Conservation (phyloP, 768 basidiomycete genomes). For the Suillus spraguei region DNA sequence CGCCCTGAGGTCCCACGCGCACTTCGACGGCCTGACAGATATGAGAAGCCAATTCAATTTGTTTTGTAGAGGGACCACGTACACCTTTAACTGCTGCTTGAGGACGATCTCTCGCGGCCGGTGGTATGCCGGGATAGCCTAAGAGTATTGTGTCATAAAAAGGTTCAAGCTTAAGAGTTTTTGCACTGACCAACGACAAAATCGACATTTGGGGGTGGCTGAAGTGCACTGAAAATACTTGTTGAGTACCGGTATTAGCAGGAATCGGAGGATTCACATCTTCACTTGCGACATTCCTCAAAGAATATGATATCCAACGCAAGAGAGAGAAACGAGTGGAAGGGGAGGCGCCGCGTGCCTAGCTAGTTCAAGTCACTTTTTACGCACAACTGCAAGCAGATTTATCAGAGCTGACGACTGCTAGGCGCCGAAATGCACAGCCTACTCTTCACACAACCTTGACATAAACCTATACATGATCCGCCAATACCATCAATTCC, state of each 20-base stretch:
- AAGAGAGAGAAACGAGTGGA: conserved; percentile 12
- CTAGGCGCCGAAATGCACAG: conserved; percentile 16
- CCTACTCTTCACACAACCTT: conserved; percentile 10
- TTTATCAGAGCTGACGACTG: not conserved
- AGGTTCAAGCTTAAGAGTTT: conserved; percentile 4
- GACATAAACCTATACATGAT: conserved; percentile 2
- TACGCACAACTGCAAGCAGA: not conserved
- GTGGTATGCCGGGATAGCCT: conserved; percentile 90
- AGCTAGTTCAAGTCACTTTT: conserved; percentile 11
- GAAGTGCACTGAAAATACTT: conserved; percentile 58
- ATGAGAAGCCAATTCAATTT: conserved; percentile 12
- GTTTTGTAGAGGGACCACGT: conserved; percentile 35
- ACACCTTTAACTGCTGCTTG: conserved; percentile 88
- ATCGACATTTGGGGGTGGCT: conserved; percentile 87
- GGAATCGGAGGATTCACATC: conserved; percentile 38
- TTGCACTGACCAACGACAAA: conserved; percentile 72
- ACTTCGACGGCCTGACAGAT: conserved; percentile 77
- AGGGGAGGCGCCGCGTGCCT: conserved; percentile 15
- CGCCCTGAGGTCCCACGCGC: conserved; percentile 68
- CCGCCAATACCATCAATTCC: not conserved
- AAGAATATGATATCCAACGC: not conserved
- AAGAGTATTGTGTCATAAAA: conserved; percentile 23
- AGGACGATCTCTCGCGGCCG: conserved; percentile 71
- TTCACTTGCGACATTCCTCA: conserved; percentile 45
- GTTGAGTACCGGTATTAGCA: conserved; percentile 1